Conservation (phyloP, 2,329 filamentous ascomycete species). For the Pseudofabraea citricarpa region DNA sequence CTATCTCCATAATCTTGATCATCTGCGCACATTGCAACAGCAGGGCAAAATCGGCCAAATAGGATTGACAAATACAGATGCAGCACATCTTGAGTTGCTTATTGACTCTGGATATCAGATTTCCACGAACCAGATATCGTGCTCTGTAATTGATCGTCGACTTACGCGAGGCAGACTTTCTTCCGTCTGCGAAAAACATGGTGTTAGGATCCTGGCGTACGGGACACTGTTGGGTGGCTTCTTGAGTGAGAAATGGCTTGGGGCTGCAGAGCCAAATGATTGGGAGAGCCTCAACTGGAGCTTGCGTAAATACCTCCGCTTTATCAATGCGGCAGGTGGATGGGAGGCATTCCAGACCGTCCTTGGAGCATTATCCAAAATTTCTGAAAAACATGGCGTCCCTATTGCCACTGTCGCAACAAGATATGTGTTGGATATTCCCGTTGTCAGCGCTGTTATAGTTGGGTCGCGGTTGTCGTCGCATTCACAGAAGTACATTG, state of each 20-base stretch:
- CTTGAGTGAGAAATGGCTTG: slow-evolving; percentile 22
- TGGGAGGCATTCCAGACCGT: slow-evolving; percentile 17
- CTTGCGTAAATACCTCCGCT: slow-evolving; percentile 31
- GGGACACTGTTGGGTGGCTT: slow-evolving; percentile 30
- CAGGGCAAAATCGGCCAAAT: slow-evolving; percentile 25
- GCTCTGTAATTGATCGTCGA: slow-evolving; percentile 27
- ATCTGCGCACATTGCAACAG: slow-evolving; percentile 22
- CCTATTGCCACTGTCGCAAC: slow-evolving; percentile 7
- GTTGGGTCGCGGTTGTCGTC: slow-evolving; percentile 6
- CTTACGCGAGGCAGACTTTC: slow-evolving; percentile 19
- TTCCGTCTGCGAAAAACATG: slow-evolving; percentile 18
- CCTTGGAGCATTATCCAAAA: background rate
- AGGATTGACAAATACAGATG: slow-evolving; percentile 27
- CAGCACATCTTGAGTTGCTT: slow-evolving; percentile 28
- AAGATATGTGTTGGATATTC: slow-evolving; percentile 6
- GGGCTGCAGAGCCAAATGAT: slow-evolving; percentile 17
- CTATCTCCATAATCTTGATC: slow-evolving; percentile 26
- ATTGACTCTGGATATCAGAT: slow-evolving; percentile 25
- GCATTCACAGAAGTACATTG: slow-evolving; percentile 5
- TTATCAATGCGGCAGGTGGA: slow-evolving; percentile 27
- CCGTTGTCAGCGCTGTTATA: slow-evolving; percentile 6
- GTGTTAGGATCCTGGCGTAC: slow-evolving; percentile 26
- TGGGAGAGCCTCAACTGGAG: slow-evolving; percentile 23
- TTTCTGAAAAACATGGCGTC: slow-evolving; percentile 4
- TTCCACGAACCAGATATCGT: slow-evolving; percentile 28